phyloP scores from a whole-genome alignment of 1,284 basidiomycete species.

The Microbotryomycetes sp. region DNA sequence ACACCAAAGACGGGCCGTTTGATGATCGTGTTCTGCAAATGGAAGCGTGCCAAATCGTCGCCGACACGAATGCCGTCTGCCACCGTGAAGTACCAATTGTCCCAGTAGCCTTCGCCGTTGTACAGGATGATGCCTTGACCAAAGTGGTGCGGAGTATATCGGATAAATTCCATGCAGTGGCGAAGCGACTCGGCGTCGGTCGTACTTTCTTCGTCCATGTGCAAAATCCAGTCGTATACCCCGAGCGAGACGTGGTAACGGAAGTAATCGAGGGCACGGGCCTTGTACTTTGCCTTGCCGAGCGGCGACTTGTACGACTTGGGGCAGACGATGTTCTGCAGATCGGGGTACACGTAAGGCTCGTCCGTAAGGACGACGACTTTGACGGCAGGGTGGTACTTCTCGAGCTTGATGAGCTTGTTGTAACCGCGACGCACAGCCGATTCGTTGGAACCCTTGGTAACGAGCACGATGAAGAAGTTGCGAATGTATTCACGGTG shows the following conservation, averaged over 20 bases:
- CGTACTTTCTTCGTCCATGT: conserved; percentile 45
- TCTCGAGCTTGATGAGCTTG: conserved; percentile 43
- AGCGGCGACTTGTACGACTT: conserved; percentile 43
- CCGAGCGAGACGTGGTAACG: conserved; percentile 42
- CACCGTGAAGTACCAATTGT: conserved; percentile 45
- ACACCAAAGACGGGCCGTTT: conserved; percentile 44
- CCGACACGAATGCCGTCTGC: conserved; percentile 45
- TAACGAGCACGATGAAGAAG: conserved; percentile 43
- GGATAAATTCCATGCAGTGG: conserved; percentile 43
- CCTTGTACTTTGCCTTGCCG: conserved; percentile 45
- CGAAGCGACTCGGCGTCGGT: conserved; percentile 43
- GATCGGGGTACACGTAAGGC: conserved; percentile 43
- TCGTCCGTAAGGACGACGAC: conserved; percentile 44
- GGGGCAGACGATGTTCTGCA: conserved; percentile 44
- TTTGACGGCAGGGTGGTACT: conserved; percentile 43
- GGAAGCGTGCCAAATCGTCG: conserved; percentile 45
- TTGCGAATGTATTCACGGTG: conserved; percentile 43
- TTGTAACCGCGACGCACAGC: conserved; percentile 42
- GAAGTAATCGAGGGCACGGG: conserved; percentile 45
- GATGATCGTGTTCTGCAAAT: conserved; percentile 43
- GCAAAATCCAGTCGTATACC: conserved; percentile 44
- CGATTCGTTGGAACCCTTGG: conserved; percentile 43
- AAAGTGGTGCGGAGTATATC: conserved; percentile 43
- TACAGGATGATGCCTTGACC: conserved; percentile 45
- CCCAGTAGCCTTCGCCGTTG: conserved; percentile 45